Evolutionary conservation across 1,284 basidiomycete species (phyloP).

Genomic region (Trichosporon ovoides): DNA sequence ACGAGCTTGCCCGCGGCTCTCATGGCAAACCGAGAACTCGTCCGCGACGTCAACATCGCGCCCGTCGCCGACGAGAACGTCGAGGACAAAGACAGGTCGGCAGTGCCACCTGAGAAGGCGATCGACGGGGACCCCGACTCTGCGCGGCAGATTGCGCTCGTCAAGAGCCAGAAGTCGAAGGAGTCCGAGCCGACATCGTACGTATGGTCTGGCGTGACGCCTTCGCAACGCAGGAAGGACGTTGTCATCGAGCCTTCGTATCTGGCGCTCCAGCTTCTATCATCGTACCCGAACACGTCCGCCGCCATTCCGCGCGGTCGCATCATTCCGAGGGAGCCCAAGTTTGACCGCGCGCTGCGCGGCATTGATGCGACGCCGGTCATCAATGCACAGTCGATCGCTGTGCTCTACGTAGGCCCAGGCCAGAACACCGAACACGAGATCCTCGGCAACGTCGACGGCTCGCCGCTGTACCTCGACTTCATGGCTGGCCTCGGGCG

Average conservation of each 20-base stretch:
- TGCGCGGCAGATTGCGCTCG: neutral
- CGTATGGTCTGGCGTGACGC: conserved; percentile 77
- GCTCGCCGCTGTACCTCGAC: conserved; percentile 88
- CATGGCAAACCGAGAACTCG: conserved; percentile 61
- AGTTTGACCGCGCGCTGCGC: conserved; percentile 61
- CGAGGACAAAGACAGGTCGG: neutral
- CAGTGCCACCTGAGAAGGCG: neutral
- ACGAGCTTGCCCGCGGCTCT: conserved; percentile 65
- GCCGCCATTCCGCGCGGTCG: conserved; percentile 44
- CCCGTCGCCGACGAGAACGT: conserved; percentile 1
- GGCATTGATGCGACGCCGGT: conserved; percentile 83
- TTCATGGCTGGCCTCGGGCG: conserved; percentile 87
- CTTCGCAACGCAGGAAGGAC: conserved; percentile 77
- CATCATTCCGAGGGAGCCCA: conserved; percentile 52
- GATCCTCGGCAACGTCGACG: conserved; percentile 84
- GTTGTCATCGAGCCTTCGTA: conserved; percentile 81
- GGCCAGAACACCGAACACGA: conserved; percentile 80
- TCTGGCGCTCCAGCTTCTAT: conserved; percentile 73
- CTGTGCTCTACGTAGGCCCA: conserved; percentile 91
- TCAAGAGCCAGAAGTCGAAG: conserved; percentile 18
- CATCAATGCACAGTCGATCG: conserved; percentile 96
- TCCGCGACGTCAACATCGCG: conserved; percentile 12
- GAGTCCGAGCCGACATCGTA: conserved; percentile 49
- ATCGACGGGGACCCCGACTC: neutral
- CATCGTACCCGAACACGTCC: conserved; percentile 62